A percentile compares a stretch with the other conserved stretches of the same genome.
Conservation (phyloP, 2,329 filamentous ascomycete species). For the Colletotrichum eremochloae region DNA sequence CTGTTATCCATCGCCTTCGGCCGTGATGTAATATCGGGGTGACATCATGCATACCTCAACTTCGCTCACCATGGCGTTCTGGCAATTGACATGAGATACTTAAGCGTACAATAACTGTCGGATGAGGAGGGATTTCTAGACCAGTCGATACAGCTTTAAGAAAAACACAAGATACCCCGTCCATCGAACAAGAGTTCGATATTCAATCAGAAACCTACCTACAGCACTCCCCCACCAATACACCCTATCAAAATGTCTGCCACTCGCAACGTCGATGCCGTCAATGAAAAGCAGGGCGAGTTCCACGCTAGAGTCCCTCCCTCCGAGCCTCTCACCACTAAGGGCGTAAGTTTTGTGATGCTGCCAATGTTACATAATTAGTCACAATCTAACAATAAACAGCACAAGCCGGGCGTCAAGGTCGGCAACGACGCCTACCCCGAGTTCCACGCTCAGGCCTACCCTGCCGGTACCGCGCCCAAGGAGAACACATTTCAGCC, state of each 20-base stretch:
- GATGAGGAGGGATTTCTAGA: fast-evolving
- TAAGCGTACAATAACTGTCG: not conserved
- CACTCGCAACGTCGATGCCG: slow-evolving; percentile 63
- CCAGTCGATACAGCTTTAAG: not conserved
- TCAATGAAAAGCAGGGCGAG: slow-evolving; percentile 65
- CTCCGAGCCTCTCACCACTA: slow-evolving; percentile 65
- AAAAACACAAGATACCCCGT: not conserved
- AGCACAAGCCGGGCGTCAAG: slow-evolving; percentile 75
- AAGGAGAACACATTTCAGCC: slow-evolving; percentile 56
- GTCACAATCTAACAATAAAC: slow-evolving; percentile 39
- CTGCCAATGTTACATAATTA: too few species aligned
- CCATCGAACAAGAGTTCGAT: not conserved
- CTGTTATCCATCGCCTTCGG: slow-evolving; percentile 21
- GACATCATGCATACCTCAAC: slow-evolving; percentile 8
- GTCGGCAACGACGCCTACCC: slow-evolving; percentile 70
- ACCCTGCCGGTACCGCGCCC: slow-evolving; percentile 75
- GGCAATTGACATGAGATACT: not conserved
- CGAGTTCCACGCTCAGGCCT: slow-evolving; percentile 73
- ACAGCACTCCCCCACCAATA: too few species aligned
- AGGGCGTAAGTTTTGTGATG: slow-evolving; percentile 63
- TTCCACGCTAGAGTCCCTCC: slow-evolving; percentile 66
- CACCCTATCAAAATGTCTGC: slow-evolving; percentile 55
- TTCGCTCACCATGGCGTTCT: not conserved
- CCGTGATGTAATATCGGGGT: slow-evolving; percentile 32
- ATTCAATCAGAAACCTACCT: too few species aligned